phyloP scores from a whole-genome alignment of 495 filamentous ascomycete species.

The Aspergillus coremiiformis region DNA sequence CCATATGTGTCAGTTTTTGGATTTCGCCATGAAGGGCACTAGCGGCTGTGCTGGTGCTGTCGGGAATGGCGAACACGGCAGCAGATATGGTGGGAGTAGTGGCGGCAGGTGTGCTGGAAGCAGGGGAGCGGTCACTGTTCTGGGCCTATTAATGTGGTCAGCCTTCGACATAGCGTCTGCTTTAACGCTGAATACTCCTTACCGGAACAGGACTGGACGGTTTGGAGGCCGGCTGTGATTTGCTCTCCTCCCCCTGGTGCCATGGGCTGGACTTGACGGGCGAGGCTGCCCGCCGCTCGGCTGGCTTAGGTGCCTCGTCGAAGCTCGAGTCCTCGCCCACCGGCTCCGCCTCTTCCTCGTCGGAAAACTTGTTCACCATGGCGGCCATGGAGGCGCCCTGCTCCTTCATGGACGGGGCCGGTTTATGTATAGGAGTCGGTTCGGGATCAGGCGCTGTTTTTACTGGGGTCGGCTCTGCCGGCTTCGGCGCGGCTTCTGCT shows the following conservation, averaged over 20 bases:
- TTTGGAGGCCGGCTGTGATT: slow-evolving; percentile 7
- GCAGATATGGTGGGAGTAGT: slow-evolving; percentile 19
- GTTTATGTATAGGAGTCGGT: slow-evolving; percentile 40
- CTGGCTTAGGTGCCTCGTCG: slow-evolving; percentile 66
- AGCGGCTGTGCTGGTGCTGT: slow-evolving; percentile 12
- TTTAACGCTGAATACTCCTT: background rate
- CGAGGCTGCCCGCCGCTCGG: slow-evolving; percentile 45
- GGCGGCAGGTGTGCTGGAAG: slow-evolving; percentile 9
- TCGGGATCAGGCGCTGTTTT: slow-evolving; percentile 31
- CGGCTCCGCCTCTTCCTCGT: slow-evolving; percentile 53
- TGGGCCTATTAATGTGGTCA: slow-evolving; percentile 7
- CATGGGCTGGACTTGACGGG: slow-evolving; percentile 31
- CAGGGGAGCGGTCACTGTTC: slow-evolving; percentile 10
- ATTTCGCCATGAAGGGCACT: slow-evolving; percentile 32
- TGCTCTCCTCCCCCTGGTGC: slow-evolving; percentile 29
- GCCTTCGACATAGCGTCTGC: slow-evolving; percentile 1
- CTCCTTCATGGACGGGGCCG: slow-evolving; percentile 65
- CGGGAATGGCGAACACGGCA: slow-evolving; percentile 13
- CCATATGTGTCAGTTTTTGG: slow-evolving; percentile 37
- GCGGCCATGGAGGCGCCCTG: slow-evolving; percentile 78
- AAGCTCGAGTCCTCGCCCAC: slow-evolving; percentile 69
- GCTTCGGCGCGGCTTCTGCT: slow-evolving; percentile 41
- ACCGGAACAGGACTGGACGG: slow-evolving; percentile 11
- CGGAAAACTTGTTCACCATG: slow-evolving; percentile 77
- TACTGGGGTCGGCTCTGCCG: slow-evolving; percentile 43